Evolutionary conservation across 140 eudicot species (phyloP).

Genomic region (Anethum foeniculum): DNA sequence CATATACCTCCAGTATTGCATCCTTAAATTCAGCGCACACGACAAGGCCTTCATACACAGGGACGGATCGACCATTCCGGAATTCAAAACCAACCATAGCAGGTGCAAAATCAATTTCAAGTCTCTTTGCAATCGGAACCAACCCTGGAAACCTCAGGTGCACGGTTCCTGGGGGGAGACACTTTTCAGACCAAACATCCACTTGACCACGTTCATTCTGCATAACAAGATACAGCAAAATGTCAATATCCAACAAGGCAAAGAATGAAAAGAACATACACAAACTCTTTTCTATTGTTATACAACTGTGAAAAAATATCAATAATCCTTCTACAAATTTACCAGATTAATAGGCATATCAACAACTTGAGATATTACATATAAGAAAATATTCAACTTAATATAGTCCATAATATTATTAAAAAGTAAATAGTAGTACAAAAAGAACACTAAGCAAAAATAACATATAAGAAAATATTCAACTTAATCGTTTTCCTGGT

Average conservation of each 20-base stretch:
- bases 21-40: constrained; percentile 80
- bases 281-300: not conserved
- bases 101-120: constrained; percentile 71
- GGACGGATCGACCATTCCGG: constrained; percentile 70
- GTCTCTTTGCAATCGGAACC: constrained; percentile 58
- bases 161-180: constrained; percentile 98
- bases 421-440: not conserved
- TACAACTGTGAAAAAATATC: not conserved
- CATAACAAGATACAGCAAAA: constrained; percentile 10
- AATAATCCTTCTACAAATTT: not conserved
- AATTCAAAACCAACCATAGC: constrained; percentile 99
- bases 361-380: not conserved
- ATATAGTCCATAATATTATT: not conserved
- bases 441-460: not conserved
- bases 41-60: constrained; percentile 77
- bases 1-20: constrained; percentile 69
- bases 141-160: constrained; percentile 73
- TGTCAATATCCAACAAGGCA: constrained; percentile 9
- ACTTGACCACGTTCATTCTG: constrained; percentile 97
- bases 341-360: not conserved
- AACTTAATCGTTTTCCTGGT: not conserved
- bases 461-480: too few relatives aligned
- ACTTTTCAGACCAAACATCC: constrained; percentile 94
- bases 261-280: not conserved
- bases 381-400: not conserved